These are phyloP conservation scores for Acer yangbiense DNA, from an alignment of 345 rosid genomes.

Conservation along the genomic window DNA sequence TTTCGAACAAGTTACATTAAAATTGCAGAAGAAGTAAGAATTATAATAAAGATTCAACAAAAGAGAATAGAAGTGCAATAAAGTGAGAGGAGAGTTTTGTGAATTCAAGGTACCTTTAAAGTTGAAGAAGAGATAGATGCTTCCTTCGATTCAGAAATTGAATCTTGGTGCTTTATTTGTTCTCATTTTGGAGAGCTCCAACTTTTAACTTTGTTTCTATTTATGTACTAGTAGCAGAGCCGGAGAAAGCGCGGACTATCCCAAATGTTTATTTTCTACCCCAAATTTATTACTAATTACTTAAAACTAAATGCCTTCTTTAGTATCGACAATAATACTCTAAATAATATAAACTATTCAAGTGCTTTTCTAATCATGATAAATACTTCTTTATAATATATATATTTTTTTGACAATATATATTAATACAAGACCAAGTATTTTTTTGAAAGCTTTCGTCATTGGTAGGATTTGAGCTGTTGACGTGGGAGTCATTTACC, in stretches of 20 bases:
- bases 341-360: too few species aligned
- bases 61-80: background rate
- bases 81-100: background rate
- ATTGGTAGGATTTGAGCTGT: too few species aligned
- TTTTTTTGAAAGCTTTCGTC: too few species aligned
- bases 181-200: constrained; percentile 8
- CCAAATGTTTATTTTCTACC: too few species aligned
- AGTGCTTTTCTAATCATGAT: too few species aligned
- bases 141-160: background rate
- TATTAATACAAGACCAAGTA: too few species aligned
- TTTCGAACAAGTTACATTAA: background rate
- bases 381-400: too few species aligned
- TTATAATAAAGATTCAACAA: background rate
- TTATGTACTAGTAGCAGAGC: background rate
- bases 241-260: background rate
- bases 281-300: background rate
- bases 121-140: background rate
- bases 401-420: too few species aligned
- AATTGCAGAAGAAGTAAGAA: background rate
- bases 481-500: too few species aligned
- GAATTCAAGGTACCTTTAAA: constrained; percentile 8
- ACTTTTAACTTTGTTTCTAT: background rate
- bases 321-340: too few species aligned
- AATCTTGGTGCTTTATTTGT: background rate
- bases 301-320: too few species aligned